A percentile compares a stretch with the other conserved stretches of the same genome.
These are phyloP conservation scores for Meira nashicola DNA, from an alignment of 1,284 basidiomycete species.

Conservation along the genomic window DNA sequence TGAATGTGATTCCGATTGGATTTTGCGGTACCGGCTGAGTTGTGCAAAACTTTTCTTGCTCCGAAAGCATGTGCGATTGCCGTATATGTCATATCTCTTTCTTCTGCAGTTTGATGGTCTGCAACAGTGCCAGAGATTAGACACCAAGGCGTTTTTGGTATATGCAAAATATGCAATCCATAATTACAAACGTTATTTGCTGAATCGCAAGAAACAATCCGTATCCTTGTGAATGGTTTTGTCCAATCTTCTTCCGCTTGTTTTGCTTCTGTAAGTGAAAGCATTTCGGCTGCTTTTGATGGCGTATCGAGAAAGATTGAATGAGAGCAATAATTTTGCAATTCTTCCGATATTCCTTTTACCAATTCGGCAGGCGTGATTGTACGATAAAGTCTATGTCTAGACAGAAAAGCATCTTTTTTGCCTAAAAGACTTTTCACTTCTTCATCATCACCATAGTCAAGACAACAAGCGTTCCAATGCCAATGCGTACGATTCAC, in stretches of 20 bases:
- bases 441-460: slow-evolving; percentile 26
- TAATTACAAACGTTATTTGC: slow-evolving; percentile 27
- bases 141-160: slow-evolving; percentile 26
- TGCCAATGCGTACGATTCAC: slow-evolving; percentile 17
- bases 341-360: slow-evolving; percentile 20
- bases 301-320: slow-evolving; percentile 23
- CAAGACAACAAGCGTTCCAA: slow-evolving; percentile 28
- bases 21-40: slow-evolving; percentile 19
- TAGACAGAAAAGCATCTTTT: background rate
- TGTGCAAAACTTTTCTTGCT: slow-evolving; percentile 15
- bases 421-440: background rate
- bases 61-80: slow-evolving; percentile 29
- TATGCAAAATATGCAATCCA: slow-evolving; percentile 28
- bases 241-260: slow-evolving; percentile 15
- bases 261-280: background rate
- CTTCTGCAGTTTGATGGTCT: slow-evolving; percentile 18
- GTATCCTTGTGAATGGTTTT: slow-evolving; percentile 28
- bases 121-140: slow-evolving; percentile 29
- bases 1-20: slow-evolving; percentile 10
- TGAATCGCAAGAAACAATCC: slow-evolving; percentile 23
- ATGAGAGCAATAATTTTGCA: slow-evolving; percentile 34
- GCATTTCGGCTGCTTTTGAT: background rate
- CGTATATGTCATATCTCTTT: slow-evolving; percentile 23
- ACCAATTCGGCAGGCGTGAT: slow-evolving; percentile 11
- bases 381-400: slow-evolving; percentile 13